phyloP scores from a whole-genome alignment of 2,329 filamentous ascomycete species.

The Thelonectria blattea region DNA sequence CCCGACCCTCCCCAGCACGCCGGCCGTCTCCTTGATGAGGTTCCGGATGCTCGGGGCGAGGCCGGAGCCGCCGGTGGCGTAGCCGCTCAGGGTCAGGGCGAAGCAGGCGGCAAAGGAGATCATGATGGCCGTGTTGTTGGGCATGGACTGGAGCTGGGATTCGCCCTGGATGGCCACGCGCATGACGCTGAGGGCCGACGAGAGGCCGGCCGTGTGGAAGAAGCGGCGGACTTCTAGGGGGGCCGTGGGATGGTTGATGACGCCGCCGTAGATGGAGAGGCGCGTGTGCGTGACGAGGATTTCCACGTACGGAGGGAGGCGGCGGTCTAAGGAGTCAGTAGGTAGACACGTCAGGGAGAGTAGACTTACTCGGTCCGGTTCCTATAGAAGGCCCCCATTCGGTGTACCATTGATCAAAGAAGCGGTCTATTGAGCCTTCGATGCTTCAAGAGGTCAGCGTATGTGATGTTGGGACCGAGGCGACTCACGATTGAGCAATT shows the following conservation, averaged over 20 bases:
- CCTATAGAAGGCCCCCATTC: slow-evolving; percentile 66
- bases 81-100: slow-evolving; percentile 67
- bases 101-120: slow-evolving; percentile 77
- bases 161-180: slow-evolving; percentile 76
- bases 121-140: slow-evolving; percentile 81
- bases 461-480: fast-evolving
- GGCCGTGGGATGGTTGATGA: slow-evolving; percentile 76
- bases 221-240: slow-evolving; percentile 74
- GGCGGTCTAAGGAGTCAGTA: slow-evolving; percentile 47
- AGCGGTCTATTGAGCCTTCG: slow-evolving; percentile 66
- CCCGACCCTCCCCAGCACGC: slow-evolving; percentile 72
- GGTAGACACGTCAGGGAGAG: neutral
- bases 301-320: slow-evolving; percentile 74
- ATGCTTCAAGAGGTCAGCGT: slow-evolving; percentile 47
- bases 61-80: slow-evolving; percentile 61
- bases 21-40: slow-evolving; percentile 71
- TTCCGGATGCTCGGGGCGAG: slow-evolving; percentile 68
- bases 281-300: slow-evolving; percentile 76
- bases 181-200: slow-evolving; percentile 76
- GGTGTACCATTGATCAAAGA: slow-evolving; percentile 69
- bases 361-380: slow-evolving; percentile 53
- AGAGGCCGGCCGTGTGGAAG: slow-evolving; percentile 74
- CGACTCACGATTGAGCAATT: slow-evolving; percentile 58
- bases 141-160: slow-evolving; percentile 73
- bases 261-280: slow-evolving; percentile 75